Conservation (phyloP, 192 early-diverging fungal species). For the Gigaspora rosea region DNA sequence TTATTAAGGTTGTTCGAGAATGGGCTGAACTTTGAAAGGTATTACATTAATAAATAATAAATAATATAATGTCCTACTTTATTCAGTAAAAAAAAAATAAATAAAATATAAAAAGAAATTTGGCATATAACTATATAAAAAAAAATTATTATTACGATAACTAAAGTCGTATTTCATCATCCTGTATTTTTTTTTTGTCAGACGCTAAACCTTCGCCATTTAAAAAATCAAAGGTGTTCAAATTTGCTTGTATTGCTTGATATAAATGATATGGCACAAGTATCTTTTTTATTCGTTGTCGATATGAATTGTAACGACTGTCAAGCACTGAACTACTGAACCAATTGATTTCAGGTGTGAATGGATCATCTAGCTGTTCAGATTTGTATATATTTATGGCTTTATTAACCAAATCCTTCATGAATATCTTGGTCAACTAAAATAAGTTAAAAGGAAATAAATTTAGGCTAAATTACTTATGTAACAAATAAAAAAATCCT, state of each 20-base stretch:
- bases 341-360: constrained; percentile 28
- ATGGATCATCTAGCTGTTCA: constrained; percentile 39
- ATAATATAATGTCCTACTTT: no score
- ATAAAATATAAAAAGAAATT: no score
- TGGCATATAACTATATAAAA: no score
- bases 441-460: no score
- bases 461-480: no score
- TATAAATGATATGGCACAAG: constrained; percentile 58
- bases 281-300: constrained; percentile 35
- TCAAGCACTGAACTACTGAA: background rate
- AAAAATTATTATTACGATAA: no score
- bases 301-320: background rate
- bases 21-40: no score
- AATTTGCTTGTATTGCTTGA: constrained; percentile 45
- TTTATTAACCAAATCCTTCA: constrained; percentile 45
- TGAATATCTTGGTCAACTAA: constrained; percentile 52
- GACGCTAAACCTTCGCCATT: constrained; percentile 14
- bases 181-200: background rate
- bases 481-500: background rate
- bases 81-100: no score
- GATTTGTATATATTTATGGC: constrained; percentile 43
- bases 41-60: no score
- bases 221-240: constrained; percentile 35
- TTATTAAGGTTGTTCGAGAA: no score
- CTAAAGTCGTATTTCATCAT: no score